phyloP scores from a whole-genome alignment of 108 stramenopile genomes.

The Conticribra weissflogii region DNA sequence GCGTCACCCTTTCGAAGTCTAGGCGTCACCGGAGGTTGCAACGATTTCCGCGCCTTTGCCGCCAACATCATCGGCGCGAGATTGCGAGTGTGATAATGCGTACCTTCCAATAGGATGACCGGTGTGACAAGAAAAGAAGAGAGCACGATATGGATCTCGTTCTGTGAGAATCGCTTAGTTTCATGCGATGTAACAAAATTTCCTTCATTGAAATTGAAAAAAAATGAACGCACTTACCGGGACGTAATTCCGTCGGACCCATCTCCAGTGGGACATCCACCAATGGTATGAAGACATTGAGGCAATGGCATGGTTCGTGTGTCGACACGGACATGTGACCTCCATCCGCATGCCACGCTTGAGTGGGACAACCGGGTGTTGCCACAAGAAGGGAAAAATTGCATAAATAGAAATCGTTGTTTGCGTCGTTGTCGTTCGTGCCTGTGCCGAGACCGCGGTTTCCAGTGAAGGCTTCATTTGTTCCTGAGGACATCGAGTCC shows the following conservation, averaged over 20 bases:
- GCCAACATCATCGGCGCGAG: constrained; percentile 65
- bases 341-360: constrained; percentile 82
- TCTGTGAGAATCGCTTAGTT: no score
- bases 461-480: neutral
- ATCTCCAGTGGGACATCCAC: constrained; percentile 43
- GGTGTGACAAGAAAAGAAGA: no score
- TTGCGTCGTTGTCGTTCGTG: neutral
- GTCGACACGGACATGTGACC: constrained; percentile 54
- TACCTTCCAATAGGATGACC: no score
- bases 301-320: constrained; percentile 61
- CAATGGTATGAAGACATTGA: constrained; percentile 79
- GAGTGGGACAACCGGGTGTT: constrained; percentile 42
- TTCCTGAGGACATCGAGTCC: no score
- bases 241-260: constrained; percentile 80
- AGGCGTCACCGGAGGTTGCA: constrained; percentile 54
- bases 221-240: no score
- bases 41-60: constrained; percentile 56
- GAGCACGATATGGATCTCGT: no score
- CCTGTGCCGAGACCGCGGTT: neutral
- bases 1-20: constrained; percentile 56
- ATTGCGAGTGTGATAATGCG: constrained; percentile 70
- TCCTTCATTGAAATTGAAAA: no score
- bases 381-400: constrained; percentile 32
- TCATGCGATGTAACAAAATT: no score
- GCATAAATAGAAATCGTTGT: constrained; percentile 12